Conservation (phyloP, 2,329 filamentous ascomycete genomes). For the Diplodia corticola region DNA sequence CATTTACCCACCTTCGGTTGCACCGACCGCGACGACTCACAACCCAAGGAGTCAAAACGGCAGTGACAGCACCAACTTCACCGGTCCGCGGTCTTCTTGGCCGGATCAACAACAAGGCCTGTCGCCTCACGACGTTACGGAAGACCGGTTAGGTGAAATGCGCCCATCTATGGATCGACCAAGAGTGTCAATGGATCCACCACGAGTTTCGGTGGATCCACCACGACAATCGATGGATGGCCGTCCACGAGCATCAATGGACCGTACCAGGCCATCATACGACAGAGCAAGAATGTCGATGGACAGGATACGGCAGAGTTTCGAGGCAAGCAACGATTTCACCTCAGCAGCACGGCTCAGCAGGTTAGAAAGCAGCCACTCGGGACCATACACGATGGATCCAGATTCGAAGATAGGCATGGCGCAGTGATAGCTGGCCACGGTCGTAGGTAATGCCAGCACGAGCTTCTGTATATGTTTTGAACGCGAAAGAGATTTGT, state of each 20-base stretch:
- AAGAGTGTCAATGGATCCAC: constrained; percentile 35
- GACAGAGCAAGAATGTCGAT: constrained; percentile 84
- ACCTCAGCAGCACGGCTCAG: constrained; percentile 84
- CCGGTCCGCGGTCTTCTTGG: constrained; percentile 39
- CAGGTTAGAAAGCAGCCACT: constrained; percentile 69
- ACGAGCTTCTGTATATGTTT: constrained; percentile 19
- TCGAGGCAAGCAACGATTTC: constrained; percentile 86
- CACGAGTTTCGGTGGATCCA: constrained; percentile 81
- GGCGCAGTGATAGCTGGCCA: constrained; percentile 3
- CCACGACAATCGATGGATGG: constrained; percentile 80
- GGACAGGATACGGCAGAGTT: constrained; percentile 80
- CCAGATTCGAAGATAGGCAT: neutral
- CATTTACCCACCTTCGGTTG: constrained; percentile 89
- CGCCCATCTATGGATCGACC: constrained; percentile 11
- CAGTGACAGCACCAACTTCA: constrained; percentile 92
- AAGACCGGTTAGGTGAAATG: constrained; percentile 1
- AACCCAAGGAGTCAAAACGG: constrained; percentile 84
- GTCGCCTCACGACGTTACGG: neutral
- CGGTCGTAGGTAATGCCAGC: constrained; percentile 21
- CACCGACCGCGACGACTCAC: constrained; percentile 66
- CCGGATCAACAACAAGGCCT: constrained; percentile 23
- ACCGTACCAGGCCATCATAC: constrained; percentile 71
- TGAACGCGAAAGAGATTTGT: constrained; percentile 22
- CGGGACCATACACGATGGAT: constrained; percentile 3
- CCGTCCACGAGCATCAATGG: constrained; percentile 25